Conservation (phyloP, 495 filamentous ascomycete genomes). For the Daldinia bambusicola region DNA sequence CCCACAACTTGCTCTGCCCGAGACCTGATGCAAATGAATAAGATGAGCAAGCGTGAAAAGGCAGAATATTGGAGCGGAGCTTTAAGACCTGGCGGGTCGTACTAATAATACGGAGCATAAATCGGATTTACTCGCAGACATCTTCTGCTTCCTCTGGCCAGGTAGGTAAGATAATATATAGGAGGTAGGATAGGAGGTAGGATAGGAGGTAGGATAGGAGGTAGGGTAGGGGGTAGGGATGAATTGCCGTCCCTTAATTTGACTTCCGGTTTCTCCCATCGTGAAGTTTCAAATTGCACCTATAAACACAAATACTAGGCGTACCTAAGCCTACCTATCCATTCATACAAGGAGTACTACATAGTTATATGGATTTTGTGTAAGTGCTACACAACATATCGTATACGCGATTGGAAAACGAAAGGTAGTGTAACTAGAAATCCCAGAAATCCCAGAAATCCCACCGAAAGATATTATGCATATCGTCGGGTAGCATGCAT, state of each 20-base stretch:
- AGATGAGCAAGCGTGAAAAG: conserved; percentile 23
- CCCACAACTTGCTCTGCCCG: neutral
- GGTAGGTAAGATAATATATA: conserved; percentile 36
- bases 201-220: conserved; percentile 13
- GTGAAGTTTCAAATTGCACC: conserved; percentile 31
- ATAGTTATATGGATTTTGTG: too few species aligned
- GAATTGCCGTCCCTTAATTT: conserved; percentile 32
- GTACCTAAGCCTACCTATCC: too few species aligned
- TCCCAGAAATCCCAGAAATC: conserved; percentile 35
- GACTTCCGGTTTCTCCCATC: conserved; percentile 39
- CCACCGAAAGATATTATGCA: conserved; percentile 30
- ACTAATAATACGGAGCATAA: conserved; percentile 28
- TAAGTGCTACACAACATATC: conserved; percentile 18
- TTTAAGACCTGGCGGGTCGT: conserved; percentile 18
- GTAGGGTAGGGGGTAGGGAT: conserved; percentile 40
- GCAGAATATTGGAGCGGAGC: conserved; percentile 17
- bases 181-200: conserved; percentile 11
- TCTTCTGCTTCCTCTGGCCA: conserved; percentile 21
- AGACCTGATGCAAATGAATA: conserved; percentile 17
- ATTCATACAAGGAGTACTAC: neutral
- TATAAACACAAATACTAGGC: conserved; percentile 26
- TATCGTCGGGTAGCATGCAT: conserved; percentile 33
- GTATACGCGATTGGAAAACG: conserved; percentile 24
- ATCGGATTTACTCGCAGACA: conserved; percentile 19
- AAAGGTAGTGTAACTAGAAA: conserved; percentile 34